Evolutionary conservation across 2,329 filamentous ascomycete genomes (phyloP).

Genomic region (Penicillium crustosum): DNA sequence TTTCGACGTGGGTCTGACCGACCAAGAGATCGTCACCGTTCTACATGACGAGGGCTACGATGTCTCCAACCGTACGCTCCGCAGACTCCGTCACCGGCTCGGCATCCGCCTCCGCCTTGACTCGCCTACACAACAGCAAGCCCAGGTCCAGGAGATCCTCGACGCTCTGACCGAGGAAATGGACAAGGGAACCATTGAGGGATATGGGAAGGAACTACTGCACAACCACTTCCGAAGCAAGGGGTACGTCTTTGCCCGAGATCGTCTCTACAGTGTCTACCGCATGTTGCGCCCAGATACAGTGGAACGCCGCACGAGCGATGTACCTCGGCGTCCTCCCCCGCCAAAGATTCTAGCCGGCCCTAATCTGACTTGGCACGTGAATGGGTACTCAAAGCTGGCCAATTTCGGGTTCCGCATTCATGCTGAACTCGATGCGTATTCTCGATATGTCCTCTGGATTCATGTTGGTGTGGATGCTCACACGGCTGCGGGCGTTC

Average conservation of each 20-base stretch:
- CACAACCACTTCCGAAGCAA: constrained; percentile 14
- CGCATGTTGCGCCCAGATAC: constrained; percentile 9
- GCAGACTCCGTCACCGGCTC: constrained; percentile 7
- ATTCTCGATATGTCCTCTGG: constrained; percentile 26
- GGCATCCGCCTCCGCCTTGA: constrained; percentile 12
- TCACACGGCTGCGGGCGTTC: constrained; percentile 17
- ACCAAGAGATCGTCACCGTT: constrained; percentile 15
- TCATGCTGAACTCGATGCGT: constrained; percentile 24
- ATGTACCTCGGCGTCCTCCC: constrained; percentile 8
- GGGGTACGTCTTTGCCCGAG: constrained; percentile 14
- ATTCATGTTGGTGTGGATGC: constrained; percentile 17
- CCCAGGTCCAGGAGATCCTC: constrained; percentile 11
- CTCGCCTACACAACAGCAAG: constrained; percentile 6
- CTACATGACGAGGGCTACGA: constrained; percentile 13
- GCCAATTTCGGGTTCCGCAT: constrained; percentile 23
- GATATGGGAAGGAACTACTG: constrained; percentile 13
- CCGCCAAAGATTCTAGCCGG: constrained; percentile 16
- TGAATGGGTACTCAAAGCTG: constrained; percentile 25
- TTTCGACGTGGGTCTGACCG: constrained; percentile 12
- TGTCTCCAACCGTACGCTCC: constrained; percentile 8
- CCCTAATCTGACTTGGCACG: constrained; percentile 23
- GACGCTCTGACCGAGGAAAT: constrained; percentile 8
- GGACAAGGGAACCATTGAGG: constrained; percentile 15
- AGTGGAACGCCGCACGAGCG: constrained; percentile 4
- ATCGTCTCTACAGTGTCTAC: constrained; percentile 17